phyloP scores from a whole-genome alignment of 1,284 basidiomycete genomes.

The Fomes fomentarius region DNA sequence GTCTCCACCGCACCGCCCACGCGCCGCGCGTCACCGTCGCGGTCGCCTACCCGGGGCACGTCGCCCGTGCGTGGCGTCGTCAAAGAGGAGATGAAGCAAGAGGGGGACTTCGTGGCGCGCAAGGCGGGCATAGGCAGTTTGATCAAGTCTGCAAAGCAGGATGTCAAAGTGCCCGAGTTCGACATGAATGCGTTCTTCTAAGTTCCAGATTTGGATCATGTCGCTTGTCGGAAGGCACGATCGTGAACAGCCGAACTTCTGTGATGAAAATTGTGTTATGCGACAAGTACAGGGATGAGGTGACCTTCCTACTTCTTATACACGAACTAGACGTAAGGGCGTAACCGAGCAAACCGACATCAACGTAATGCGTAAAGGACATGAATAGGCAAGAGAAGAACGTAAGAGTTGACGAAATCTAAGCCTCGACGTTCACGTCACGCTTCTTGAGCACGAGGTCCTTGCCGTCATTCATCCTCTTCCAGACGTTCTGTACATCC shows the following conservation, averaged over 20 bases:
- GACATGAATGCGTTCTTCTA: slow-evolving; percentile 77
- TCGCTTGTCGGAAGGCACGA: too few species aligned
- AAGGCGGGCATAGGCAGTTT: slow-evolving; percentile 81
- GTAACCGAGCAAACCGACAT: slow-evolving; percentile 16
- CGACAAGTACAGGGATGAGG: slow-evolving; percentile 24
- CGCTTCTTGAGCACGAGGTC: slow-evolving; percentile 85
- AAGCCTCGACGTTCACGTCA: slow-evolving; percentile 69
- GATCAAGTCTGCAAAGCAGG: slow-evolving; percentile 87
- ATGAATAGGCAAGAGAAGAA: slow-evolving; percentile 16
- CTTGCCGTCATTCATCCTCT: slow-evolving; percentile 70
- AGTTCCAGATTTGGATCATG: too few species aligned
- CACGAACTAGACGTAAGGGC: slow-evolving; percentile 22
- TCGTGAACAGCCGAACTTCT: too few species aligned
- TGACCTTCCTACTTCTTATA: slow-evolving; percentile 27
- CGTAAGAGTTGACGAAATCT: slow-evolving; percentile 26
- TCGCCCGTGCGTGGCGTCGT: slow-evolving; percentile 1
- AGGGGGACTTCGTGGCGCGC: slow-evolving; percentile 59
- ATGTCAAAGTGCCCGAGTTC: slow-evolving; percentile 85
- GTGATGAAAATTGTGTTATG: slow-evolving; percentile 19
- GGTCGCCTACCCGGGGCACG: slow-evolving; percentile 13
- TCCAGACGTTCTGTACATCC: slow-evolving; percentile 94
- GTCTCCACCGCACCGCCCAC: slow-evolving; percentile 67
- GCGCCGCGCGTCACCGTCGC: slow-evolving; percentile 53
- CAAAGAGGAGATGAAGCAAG: slow-evolving; percentile 46
- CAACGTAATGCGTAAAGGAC: slow-evolving; percentile 17